A percentile compares a stretch with the other conserved stretches of the same genome.
phyloP scores from a whole-genome alignment of 208 protist genomes.

The Crithidia brevicula region DNA sequence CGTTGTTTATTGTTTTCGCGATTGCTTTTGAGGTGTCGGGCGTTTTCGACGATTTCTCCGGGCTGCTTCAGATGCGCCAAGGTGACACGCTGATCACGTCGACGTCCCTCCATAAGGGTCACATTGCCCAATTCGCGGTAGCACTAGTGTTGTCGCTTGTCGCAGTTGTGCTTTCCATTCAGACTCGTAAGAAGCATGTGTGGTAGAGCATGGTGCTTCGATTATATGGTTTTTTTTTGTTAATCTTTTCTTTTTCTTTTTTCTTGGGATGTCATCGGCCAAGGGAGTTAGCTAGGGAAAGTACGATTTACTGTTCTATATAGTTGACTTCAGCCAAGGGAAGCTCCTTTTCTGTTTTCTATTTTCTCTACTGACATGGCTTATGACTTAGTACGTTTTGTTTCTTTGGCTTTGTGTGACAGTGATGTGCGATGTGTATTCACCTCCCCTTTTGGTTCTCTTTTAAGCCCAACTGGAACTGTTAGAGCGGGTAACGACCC shows the following conservation, averaged over 20 bases:
- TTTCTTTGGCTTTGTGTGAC: no score
- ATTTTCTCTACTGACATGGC: no score
- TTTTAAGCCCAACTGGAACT: no score
- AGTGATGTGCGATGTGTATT: no score
- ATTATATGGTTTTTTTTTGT: not conserved
- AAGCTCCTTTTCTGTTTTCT: no score
- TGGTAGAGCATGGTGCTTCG: not conserved
- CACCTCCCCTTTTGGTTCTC: no score
- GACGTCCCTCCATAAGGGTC: not conserved
- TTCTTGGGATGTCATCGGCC: no score
- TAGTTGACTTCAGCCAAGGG: no score
- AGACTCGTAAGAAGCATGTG: not conserved
- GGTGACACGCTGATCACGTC: not conserved
- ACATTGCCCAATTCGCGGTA: conserved; percentile 1
- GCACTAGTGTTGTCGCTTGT: not conserved
- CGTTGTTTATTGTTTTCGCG: not conserved
- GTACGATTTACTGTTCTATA: no score
- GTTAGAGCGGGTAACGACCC: no score
- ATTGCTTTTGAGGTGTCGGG: conserved; percentile 6
- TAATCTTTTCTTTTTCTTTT: not conserved
- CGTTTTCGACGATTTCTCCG: not conserved
- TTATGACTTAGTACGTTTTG: no score
- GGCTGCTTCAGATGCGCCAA: not conserved
- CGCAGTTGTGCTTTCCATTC: not conserved
- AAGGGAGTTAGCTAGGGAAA: no score